A percentile compares a stretch with the other conserved stretches of the same genome.
Evolutionary conservation across 352 stramenopile genomes (phyloP).

Genomic region (Phytophthora hibernalis): DNA sequence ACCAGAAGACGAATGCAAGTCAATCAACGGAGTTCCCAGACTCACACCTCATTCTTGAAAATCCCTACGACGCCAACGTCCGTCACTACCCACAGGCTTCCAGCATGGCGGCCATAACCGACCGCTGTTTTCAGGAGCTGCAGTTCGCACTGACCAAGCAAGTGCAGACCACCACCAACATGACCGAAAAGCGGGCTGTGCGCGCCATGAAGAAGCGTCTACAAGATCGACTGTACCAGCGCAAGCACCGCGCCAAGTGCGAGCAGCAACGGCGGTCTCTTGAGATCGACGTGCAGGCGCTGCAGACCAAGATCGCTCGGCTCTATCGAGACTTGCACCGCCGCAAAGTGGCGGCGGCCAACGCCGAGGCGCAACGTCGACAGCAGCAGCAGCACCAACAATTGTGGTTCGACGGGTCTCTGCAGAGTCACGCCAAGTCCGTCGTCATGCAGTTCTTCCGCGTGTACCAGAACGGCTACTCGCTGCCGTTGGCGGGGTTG

Average conservation of each 20-base stretch:
- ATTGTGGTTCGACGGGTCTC: conserved; percentile 6
- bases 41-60: background rate
- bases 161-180: conserved; percentile 10
- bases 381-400: conserved; percentile 16
- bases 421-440: conserved; percentile 27
- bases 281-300: conserved; percentile 29
- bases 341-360: too few relatives aligned
- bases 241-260: conserved; percentile 46
- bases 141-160: background rate
- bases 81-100: too few relatives aligned
- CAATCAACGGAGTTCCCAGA: too few relatives aligned
- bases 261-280: conserved; percentile 29
- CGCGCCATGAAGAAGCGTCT: conserved; percentile 8
- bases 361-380: conserved; percentile 1
- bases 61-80: background rate
- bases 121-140: conserved; percentile 8
- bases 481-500: conserved; percentile 6
- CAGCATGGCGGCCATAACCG: background rate
- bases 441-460: conserved; percentile 40
- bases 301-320: conserved; percentile 36
- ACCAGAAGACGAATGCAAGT: too few relatives aligned
- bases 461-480: conserved; percentile 35
- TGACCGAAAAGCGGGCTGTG: conserved; percentile 20
- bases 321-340: conserved; percentile 8
- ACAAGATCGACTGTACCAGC: conserved; percentile 45